Conservation (phyloP, 768 basidiomycete genomes). For the Lactifluus rugatus region DNA sequence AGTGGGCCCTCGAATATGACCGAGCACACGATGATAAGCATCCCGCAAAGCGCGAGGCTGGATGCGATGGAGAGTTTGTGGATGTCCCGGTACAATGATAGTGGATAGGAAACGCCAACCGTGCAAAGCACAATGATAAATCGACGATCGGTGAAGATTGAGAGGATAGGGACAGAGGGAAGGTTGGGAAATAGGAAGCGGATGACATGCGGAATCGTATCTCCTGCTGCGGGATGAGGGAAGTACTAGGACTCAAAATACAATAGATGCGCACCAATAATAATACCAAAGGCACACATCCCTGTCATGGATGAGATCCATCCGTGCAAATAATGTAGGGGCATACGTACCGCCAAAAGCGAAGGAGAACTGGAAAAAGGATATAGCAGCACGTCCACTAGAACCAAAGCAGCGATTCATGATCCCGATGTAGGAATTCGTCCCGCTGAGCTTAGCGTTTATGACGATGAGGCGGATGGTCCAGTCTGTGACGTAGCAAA, state of each 20-base stretch:
- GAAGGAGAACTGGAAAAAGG: slow-evolving; percentile 95
- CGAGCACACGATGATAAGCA: slow-evolving; percentile 84
- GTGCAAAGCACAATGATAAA: slow-evolving; percentile 87
- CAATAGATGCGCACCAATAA: slow-evolving; percentile 45
- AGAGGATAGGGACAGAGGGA: slow-evolving; percentile 58
- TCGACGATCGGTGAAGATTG: slow-evolving; percentile 72
- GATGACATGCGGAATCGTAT: slow-evolving; percentile 93
- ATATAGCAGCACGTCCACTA: slow-evolving; percentile 87
- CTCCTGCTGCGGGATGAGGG: slow-evolving; percentile 41
- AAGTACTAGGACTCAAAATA: not conserved
- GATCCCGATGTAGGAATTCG: slow-evolving; percentile 86
- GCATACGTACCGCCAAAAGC: slow-evolving; percentile 76
- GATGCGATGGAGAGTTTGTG: slow-evolving; percentile 93
- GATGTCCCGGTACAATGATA: slow-evolving; percentile 94
- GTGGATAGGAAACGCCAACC: slow-evolving; percentile 81
- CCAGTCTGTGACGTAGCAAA: slow-evolving; percentile 91
- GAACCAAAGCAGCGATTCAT: slow-evolving; percentile 91
- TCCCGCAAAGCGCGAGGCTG: slow-evolving; percentile 82
- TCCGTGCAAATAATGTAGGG: not conserved
- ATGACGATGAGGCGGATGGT: slow-evolving; percentile 93
- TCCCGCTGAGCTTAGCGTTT: slow-evolving; percentile 92
- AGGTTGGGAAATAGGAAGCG: slow-evolving; percentile 69
- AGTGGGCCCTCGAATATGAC: slow-evolving; percentile 79
- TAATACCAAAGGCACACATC: slow-evolving; percentile 98
- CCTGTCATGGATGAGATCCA: slow-evolving; percentile 34